Evolutionary conservation across 768 basidiomycete genomes (phyloP).

Genomic region (Cystobasidiopsis lactophilus): DNA sequence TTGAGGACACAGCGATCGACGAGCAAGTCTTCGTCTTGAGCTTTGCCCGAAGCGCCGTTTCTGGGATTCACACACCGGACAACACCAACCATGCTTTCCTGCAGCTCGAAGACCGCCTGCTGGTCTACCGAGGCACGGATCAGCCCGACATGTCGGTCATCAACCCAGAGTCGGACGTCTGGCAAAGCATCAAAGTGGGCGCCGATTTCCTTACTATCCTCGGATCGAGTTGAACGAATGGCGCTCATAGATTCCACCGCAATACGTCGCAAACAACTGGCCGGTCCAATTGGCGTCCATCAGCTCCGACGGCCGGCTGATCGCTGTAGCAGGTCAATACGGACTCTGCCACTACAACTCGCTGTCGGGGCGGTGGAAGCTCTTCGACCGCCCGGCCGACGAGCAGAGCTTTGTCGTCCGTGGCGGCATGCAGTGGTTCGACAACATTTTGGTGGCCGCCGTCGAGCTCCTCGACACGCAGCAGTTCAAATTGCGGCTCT

Average conservation of each 20-base stretch:
- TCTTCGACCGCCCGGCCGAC: conserved; percentile 56
- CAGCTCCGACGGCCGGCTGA: conserved; percentile 68
- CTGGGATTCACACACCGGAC: conserved; percentile 84
- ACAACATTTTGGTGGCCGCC: conserved; percentile 77
- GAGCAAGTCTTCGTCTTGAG: conserved; percentile 65
- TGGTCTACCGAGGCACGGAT: conserved; percentile 86
- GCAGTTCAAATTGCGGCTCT: conserved; percentile 45
- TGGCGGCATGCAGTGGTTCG: conserved; percentile 89
- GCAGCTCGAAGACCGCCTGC: conserved; percentile 78
- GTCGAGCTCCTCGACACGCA: conserved; percentile 34
- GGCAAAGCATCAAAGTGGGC: conserved; percentile 78
- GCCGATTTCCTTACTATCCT: too few relatives aligned
- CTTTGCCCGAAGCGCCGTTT: conserved; percentile 84
- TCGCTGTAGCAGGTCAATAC: conserved; percentile 75
- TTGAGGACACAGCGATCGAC: conserved; percentile 15
- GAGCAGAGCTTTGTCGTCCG: conserved; percentile 69
- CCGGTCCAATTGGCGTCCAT: conserved; percentile 80
- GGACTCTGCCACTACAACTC: conserved; percentile 88
- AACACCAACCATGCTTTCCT: conserved; percentile 89
- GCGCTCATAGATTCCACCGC: conserved; percentile 47
- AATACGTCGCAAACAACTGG: conserved; percentile 79
- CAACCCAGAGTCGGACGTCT: conserved; percentile 91
- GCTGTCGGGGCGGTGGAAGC: conserved; percentile 83
- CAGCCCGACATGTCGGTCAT: conserved; percentile 97
- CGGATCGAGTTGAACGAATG: neutral